Conservation (phyloP, 345 rosid genomes). For the Brassica juncea region DNA sequence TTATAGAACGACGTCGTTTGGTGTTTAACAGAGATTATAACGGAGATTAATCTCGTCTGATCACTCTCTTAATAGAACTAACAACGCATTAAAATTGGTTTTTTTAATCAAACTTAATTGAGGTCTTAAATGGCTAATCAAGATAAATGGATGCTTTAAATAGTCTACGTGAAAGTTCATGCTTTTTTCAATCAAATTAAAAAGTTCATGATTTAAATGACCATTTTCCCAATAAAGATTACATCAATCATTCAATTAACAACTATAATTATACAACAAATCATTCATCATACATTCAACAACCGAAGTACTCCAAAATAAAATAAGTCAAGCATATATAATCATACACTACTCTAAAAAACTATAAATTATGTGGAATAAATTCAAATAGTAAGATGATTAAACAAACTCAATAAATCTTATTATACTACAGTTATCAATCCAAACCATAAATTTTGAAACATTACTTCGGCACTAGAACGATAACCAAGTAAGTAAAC, state of each 20-base stretch:
- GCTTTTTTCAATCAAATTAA: too few species aligned
- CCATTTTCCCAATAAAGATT: slow-evolving; percentile 2
- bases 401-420: neutral
- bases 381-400: neutral
- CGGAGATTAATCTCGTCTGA: too few species aligned
- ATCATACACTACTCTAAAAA: neutral
- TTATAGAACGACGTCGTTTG: too few species aligned
- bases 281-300: slow-evolving; percentile 5
- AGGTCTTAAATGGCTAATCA: too few species aligned
- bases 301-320: neutral
- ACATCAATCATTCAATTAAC: slow-evolving; percentile 10
- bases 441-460: neutral
- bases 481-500: neutral
- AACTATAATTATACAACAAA: neutral
- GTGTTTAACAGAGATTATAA: too few species aligned
- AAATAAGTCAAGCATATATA: neutral
- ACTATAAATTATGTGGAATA: neutral
- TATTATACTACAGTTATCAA: neutral
- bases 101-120: too few species aligned
- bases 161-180: too few species aligned
- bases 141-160: too few species aligned
- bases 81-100: too few species aligned
- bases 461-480: neutral
- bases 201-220: too few species aligned
- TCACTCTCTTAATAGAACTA: too few species aligned